Conservation (phyloP, 371 early-diverging fungal genomes). For the Thermomucor indicae-seudaticae region DNA sequence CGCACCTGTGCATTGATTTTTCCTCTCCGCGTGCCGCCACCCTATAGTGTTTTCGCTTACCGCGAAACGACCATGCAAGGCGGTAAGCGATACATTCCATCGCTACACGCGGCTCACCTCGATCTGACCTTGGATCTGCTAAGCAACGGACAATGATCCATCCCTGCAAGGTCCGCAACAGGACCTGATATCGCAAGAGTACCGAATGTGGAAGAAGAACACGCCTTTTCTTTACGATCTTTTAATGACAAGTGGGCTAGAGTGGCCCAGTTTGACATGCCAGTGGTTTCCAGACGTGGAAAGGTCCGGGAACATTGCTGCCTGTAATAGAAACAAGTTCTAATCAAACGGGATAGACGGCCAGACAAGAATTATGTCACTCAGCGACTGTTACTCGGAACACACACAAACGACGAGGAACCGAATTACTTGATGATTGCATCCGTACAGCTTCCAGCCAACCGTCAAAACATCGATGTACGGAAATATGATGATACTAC, state of each 20-base stretch:
- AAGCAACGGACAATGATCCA: too few species aligned
- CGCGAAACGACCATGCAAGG: too few species aligned
- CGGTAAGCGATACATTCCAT: too few species aligned
- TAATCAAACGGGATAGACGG: constrained; percentile 47
- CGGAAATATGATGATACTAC: constrained; percentile 61
- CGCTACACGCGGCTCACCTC: too few species aligned
- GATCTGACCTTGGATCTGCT: too few species aligned
- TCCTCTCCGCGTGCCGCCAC: too few species aligned
- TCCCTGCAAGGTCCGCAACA: too few species aligned
- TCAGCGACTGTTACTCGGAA: constrained; percentile 89
- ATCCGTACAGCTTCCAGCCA: constrained; percentile 85
- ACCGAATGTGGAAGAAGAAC: constrained; percentile 99
- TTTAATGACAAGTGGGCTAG: constrained; percentile 96
- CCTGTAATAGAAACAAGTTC: background rate
- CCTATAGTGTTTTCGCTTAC: too few species aligned
- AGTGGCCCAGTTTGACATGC: constrained; percentile 98
- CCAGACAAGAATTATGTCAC: constrained; percentile 87
- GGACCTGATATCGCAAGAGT: too few species aligned
- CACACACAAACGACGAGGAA: constrained; percentile 96
- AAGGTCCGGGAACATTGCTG: constrained; percentile 24
- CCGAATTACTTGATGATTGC: constrained; percentile 97
- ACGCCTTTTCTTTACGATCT: constrained; percentile 98
- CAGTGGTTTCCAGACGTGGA: constrained; percentile 99
- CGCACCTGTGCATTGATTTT: too few species aligned
- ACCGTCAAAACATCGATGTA: constrained; percentile 60